Evolutionary conservation across 805 yeast species (phyloP), one percentile per base, ranked within the genome.

Genomic region (Candida corydali): DNA sequence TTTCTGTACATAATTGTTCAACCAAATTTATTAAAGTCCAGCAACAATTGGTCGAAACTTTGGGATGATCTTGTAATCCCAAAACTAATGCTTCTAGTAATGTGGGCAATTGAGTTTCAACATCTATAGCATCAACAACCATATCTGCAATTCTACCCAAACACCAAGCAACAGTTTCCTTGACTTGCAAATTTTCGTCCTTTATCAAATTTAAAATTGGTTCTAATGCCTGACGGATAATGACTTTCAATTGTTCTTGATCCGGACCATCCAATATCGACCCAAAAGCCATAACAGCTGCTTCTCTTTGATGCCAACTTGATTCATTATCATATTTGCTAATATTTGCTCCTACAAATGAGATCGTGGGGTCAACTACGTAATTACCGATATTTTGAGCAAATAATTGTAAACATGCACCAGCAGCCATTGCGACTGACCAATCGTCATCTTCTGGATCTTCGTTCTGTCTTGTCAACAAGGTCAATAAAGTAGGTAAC

Each of bases 251-350:
- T 52, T 82, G 82, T 2, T 73, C 77, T 36, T 78, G 75, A 44
- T 85, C 89, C 20, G 96, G 96, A 15, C 98, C 98, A 50, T 88
- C 98, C 50, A 93, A 72, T 41, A 93, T 86, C 9, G 97, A 88
- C 23, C 98, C 98, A 57, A 93, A 93, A 0, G 98, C 97, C 98
- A 93, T 93, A 5, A 93, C 96, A 2, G 98, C 95, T 17, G 98
- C 98, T 65, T 93, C 98, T 51, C 96, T 81, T 38, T 77, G 65
- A 61, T 93, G 78, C 98, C 98, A 93, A 36, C 47, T 47, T 9
- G 55, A 56, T 10, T 43, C 32, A 44, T 53, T 54, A 23, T 32
- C 36, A 18, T 32, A 26, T 15, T 20, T 23, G 3, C 61, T 59
- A 37, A 93, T 74, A 54, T 86, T 84, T 31, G 75, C 70, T 49